Base-by-base conservation (phyloP, 2,329 filamentous ascomycete genomes). In the Leptographium flavum region DNA sequence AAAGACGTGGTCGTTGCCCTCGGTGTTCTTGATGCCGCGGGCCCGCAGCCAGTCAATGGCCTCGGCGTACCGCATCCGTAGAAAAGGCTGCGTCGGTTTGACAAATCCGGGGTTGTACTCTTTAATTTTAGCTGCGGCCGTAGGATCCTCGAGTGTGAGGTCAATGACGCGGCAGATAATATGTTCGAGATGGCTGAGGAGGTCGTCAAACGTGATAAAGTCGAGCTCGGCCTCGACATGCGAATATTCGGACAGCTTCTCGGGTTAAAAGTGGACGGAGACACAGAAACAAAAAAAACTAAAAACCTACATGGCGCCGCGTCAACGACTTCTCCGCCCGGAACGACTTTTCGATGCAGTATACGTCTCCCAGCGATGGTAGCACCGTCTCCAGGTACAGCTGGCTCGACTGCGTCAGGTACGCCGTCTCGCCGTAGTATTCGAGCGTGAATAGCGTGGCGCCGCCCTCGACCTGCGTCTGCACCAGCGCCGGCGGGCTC, bases 261-360 rank as follows among this genome's bases (percentile, higher is more conserved):
- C n/a, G n/a, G n/a, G n/a, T n/a, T n/a, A n/a, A n/a, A n/a, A n/a
- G n/a, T n/a, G n/a, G n/a, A n/a, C n/a, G n/a, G n/a, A n/a, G n/a
- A n/a, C n/a, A n/a, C n/a, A n/a, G n/a, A n/a, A n/a, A n/a, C n/a
- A n/a, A n/a, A n/a, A n/a, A n/a, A n/a, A n/a, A n/a, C n/a, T n/a
- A n/a, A n/a, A n/a, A n/a, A n/a, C n/a, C n/a, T n/a, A n/a, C n/a
- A 62, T 98, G 92, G 58, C 92, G 85, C 50, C 92, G 83, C 42
- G 92, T 98, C 47, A 96, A 72, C 7, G 83, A 90, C 68, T 95
- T 95, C 66, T 98, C 92, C 14, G 92, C 92, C 50, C 92, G 88
- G 81, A 98, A 98, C 2, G 90, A 96, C 64, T 94, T 94, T 65
- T 94, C 88, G 57, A 98, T 90, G 61, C 90, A 96, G 74, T 93